phyloP scores from a whole-genome alignment of 495 filamentous ascomycete genomes.

The Penicillium lagena region DNA sequence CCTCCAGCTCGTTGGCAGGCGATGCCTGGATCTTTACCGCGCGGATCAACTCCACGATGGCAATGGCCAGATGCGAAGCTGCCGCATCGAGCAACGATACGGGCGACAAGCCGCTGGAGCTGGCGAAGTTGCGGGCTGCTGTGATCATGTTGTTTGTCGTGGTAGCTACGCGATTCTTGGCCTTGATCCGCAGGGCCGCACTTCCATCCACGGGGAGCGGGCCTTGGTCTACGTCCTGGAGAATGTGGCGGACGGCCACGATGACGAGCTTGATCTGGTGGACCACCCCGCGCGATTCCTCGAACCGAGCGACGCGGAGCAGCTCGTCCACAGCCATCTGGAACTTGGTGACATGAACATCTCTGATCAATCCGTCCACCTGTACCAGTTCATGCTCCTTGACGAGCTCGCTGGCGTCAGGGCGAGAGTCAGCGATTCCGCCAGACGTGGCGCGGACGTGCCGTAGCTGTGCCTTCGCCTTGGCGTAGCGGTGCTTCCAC shows the following conservation, averaged over 20 bases:
- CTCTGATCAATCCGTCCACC: slow-evolving; percentile 71
- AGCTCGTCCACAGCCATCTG: slow-evolving; percentile 93
- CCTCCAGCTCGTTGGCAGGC: slow-evolving; percentile 63
- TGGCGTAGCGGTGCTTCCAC: slow-evolving; percentile 86
- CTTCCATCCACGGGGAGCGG: slow-evolving; percentile 30
- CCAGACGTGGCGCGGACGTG: slow-evolving; percentile 74
- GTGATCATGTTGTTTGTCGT: slow-evolving; percentile 96
- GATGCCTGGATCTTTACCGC: slow-evolving; percentile 78
- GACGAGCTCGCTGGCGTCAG: slow-evolving; percentile 55
- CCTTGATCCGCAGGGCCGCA: slow-evolving; percentile 48
- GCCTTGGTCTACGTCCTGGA: slow-evolving; percentile 65
- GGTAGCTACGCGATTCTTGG: slow-evolving; percentile 73
- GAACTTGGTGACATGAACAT: slow-evolving; percentile 90
- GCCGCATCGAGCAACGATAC: slow-evolving; percentile 93
- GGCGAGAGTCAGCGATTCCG: slow-evolving; percentile 56
- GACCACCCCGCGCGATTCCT: slow-evolving; percentile 66
- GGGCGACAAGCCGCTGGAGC: slow-evolving; percentile 76
- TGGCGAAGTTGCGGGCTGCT: slow-evolving; percentile 82
- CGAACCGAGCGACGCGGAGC: slow-evolving; percentile 64
- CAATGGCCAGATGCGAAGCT: slow-evolving; percentile 81
- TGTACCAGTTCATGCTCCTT: slow-evolving; percentile 67
- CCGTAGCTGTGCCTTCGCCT: slow-evolving; percentile 77
- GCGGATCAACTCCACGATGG: slow-evolving; percentile 78
- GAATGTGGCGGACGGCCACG: slow-evolving; percentile 70
- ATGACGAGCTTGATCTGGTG: slow-evolving; percentile 78